A percentile compares a stretch with the other conserved stretches of the same genome.
Evolutionary conservation across 179 eudicot species (phyloP).

Genomic region (Nepenthes alata): DNA sequence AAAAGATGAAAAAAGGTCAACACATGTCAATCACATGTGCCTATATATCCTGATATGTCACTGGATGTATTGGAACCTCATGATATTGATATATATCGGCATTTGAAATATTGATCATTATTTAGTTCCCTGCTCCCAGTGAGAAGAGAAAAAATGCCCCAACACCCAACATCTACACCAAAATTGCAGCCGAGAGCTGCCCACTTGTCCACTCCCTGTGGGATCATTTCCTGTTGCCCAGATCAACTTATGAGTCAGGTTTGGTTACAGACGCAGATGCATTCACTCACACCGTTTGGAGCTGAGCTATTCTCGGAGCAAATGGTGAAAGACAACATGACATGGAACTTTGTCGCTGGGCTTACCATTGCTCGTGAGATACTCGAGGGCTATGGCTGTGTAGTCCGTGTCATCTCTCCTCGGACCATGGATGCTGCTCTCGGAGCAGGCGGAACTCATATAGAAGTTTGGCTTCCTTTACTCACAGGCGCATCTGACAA

Average conservation of each 20-base stretch:
- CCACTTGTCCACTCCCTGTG: no score
- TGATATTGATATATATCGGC: neutral
- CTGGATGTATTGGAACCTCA: neutral
- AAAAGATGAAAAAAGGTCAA: no score
- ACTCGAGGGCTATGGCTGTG: slow-evolving; percentile 84
- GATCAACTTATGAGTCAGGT: no score
- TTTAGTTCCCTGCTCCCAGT: no score
- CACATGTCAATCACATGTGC: no score
- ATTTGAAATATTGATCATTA: no score
- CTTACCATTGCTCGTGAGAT: slow-evolving; percentile 85
- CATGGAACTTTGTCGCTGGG: slow-evolving; percentile 95
- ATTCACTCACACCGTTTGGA: slow-evolving; percentile 79
- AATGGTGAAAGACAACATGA: slow-evolving; percentile 79
- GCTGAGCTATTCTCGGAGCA: slow-evolving; percentile 50
- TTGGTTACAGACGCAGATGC: slow-evolving; percentile 74
- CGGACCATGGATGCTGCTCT: slow-evolving; percentile 43
- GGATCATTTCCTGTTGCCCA: no score
- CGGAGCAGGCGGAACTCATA: slow-evolving; percentile 74
- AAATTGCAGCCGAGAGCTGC: no score
- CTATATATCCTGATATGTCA: neutral
- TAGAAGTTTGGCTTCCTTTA: slow-evolving; percentile 87
- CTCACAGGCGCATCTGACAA: slow-evolving; percentile 17
- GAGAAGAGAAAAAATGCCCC: no score
- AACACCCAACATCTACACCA: no score
- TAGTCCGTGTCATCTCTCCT: slow-evolving; percentile 87